Conservation (phyloP, 2,329 filamentous ascomycete genomes). For the Nannizziopsis arthrosporioides region DNA sequence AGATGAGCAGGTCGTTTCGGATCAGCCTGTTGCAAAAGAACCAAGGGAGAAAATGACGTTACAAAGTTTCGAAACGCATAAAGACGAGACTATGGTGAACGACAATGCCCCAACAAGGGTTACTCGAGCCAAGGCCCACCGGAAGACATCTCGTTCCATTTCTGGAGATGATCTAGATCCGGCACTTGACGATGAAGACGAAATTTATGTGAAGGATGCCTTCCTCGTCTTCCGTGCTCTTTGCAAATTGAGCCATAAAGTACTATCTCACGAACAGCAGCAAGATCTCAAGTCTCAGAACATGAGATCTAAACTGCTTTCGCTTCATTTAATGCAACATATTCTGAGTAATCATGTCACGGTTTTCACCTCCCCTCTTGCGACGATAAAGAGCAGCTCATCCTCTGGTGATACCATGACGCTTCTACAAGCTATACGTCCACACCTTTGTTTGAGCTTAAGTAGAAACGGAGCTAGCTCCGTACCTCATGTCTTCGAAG, state of each 20-base stretch:
- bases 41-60: conserved; percentile 51
- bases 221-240: conserved; percentile 96
- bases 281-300: conserved; percentile 87
- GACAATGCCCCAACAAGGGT: conserved; percentile 58
- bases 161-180: conserved; percentile 32
- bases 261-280: conserved; percentile 77
- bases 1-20: conserved; percentile 25
- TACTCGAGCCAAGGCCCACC: conserved; percentile 44
- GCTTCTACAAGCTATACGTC: conserved; percentile 90
- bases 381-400: conserved; percentile 84
- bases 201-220: conserved; percentile 92
- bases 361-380: conserved; percentile 82
- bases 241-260: conserved; percentile 92
- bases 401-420: conserved; percentile 70
- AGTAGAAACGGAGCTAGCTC: conserved; percentile 92
- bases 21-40: conserved; percentile 42
- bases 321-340: conserved; percentile 88
- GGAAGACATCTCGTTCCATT: conserved; percentile 35
- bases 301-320: conserved; percentile 94
- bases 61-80: conserved; percentile 57
- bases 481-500: conserved; percentile 82
- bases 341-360: conserved; percentile 86
- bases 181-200: conserved; percentile 59
- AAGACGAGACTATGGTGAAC: conserved; percentile 54
- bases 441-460: conserved; percentile 88